A percentile compares a stretch with the other conserved stretches of the same genome.
These are phyloP conservation scores for Straminergon stramineum DNA, from an alignment of 225 moss, liverwort and hornwort genomes.

Conservation along the genomic window DNA sequence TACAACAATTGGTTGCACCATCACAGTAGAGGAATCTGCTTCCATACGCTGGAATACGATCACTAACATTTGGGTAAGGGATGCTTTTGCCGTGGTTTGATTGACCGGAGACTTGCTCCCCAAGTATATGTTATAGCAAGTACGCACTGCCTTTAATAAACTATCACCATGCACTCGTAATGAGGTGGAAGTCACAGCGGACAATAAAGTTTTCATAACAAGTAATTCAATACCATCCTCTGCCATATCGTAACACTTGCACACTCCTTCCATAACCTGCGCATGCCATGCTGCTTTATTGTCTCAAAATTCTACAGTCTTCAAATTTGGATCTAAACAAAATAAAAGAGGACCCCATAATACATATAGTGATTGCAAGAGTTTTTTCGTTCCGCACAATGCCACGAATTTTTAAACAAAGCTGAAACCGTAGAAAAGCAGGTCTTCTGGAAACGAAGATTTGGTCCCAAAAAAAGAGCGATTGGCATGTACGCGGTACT, in stretches of 20 bases:
- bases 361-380: neutral
- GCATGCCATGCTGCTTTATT: slow-evolving; percentile 16
- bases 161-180: slow-evolving; percentile 95
- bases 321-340: neutral
- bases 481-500: neutral
- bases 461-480: neutral
- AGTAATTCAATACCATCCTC: slow-evolving; percentile 92
- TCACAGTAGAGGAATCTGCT: slow-evolving; percentile 95
- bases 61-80: slow-evolving; percentile 98
- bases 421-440: slow-evolving; percentile 3
- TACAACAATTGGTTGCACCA: slow-evolving; percentile 90
- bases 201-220: slow-evolving; percentile 88
- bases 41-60: slow-evolving; percentile 99
- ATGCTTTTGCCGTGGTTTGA: slow-evolving; percentile 99
- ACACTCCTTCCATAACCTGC: slow-evolving; percentile 45
- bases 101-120: slow-evolving; percentile 96
- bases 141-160: slow-evolving; percentile 93
- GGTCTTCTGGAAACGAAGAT: neutral
- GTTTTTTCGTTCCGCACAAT: neutral
- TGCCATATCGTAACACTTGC: slow-evolving; percentile 80
- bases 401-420: neutral
- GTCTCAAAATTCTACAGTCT: neutral
- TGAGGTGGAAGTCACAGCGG: slow-evolving; percentile 96
- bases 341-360: neutral
- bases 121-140: slow-evolving; percentile 92